Conservation (phyloP, 768 basidiomycete genomes). For the Suillus subalutaceus region DNA sequence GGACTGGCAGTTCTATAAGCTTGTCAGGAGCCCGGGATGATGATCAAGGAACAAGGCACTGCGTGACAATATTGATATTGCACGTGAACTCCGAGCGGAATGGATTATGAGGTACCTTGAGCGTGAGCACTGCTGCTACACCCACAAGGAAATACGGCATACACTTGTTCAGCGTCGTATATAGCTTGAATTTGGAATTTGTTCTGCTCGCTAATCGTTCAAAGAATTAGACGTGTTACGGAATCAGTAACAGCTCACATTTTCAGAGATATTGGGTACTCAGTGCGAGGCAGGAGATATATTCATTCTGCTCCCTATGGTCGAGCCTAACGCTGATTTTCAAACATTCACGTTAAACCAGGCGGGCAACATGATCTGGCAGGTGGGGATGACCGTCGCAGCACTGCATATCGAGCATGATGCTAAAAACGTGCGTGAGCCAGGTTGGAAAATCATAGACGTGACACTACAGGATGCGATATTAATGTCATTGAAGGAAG, state of each 20-base stretch:
- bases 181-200: neutral
- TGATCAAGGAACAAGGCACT: neutral
- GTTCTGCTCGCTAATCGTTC: neutral
- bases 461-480: neutral
- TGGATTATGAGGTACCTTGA: neutral
- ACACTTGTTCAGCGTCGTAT: neutral
- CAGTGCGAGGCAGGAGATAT: neutral
- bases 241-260: neutral
- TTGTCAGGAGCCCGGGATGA: neutral
- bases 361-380: neutral
- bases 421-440: neutral
- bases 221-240: neutral
- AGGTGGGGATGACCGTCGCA: neutral
- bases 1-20: neutral
- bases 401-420: neutral
- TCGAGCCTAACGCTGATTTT: neutral
- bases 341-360: neutral
- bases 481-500: neutral
- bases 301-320: neutral
- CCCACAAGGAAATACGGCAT: neutral
- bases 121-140: neutral
- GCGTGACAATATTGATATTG: neutral
- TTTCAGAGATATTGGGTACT: neutral
- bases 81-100: neutral
- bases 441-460: neutral